A percentile compares a stretch with the other conserved stretches of the same genome.
These are phyloP conservation scores for Rhexocercosporidium sp. DNA, from an alignment of 2,329 filamentous ascomycete genomes.

Conservation along the genomic window DNA sequence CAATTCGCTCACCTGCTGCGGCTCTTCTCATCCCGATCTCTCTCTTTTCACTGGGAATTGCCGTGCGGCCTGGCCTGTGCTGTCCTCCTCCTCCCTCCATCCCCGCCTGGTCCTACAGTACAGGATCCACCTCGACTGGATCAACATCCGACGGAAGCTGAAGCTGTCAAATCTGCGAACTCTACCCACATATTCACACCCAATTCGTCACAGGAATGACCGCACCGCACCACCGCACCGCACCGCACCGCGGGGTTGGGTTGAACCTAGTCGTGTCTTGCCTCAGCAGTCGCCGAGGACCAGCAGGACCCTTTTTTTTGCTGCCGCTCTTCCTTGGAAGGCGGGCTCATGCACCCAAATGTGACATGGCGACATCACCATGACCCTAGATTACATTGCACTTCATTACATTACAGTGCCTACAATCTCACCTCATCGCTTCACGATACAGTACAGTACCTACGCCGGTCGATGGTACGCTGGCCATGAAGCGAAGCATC, in stretches of 20 bases:
- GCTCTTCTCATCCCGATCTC: background rate
- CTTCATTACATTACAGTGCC: background rate
- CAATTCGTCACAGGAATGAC: background rate
- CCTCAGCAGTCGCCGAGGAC: conserved; percentile 8
- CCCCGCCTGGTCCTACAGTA: too few relatives aligned
- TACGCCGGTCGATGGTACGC: background rate
- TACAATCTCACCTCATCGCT: background rate
- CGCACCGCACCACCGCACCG: background rate
- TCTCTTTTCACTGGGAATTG: background rate
- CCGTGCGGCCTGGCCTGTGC: background rate
- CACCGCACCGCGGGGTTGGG: background rate
- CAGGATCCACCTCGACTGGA: too few relatives aligned
- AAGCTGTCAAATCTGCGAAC: background rate
- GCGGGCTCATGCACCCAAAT: background rate
- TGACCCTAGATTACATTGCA: too few relatives aligned
- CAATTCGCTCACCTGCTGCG: conserved; percentile 10
- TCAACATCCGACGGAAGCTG: conserved; percentile 3
- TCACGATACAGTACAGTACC: background rate
- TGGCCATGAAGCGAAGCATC: conserved; percentile 1
- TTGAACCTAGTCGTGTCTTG: background rate
- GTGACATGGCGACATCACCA: too few relatives aligned
- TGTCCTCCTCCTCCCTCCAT: background rate
- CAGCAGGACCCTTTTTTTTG: background rate
- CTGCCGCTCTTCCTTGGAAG: background rate
- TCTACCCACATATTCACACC: background rate